A percentile compares a stretch with the other conserved stretches of the same genome.
Conservation (phyloP, 2,329 filamentous ascomycete species). For the Phialophora verrucosa region DNA sequence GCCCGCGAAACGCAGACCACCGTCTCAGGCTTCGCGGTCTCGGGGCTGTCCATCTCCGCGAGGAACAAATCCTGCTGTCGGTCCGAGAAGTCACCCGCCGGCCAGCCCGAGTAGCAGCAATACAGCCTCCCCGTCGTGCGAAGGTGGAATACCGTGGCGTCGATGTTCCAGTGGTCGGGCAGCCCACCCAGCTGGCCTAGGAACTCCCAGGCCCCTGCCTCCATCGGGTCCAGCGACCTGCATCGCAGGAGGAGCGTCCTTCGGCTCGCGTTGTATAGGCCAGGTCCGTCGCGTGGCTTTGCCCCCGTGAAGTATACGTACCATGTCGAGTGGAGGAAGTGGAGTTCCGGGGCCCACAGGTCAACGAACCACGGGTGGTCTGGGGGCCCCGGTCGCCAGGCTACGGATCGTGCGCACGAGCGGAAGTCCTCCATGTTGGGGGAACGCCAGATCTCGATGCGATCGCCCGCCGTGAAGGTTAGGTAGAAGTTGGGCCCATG, state of each 20-base stretch:
- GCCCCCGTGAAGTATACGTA: slow-evolving; percentile 56
- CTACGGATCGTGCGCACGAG: slow-evolving; percentile 37
- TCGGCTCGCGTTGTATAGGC: slow-evolving; percentile 34
- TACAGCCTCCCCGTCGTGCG: slow-evolving; percentile 21
- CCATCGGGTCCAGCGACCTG: slow-evolving; percentile 33
- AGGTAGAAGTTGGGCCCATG: slow-evolving; percentile 42
- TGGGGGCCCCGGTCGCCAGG: slow-evolving; percentile 48
- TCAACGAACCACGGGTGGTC: slow-evolving; percentile 51
- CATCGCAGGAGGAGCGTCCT: slow-evolving; percentile 35
- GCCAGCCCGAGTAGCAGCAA: slow-evolving; percentile 39
- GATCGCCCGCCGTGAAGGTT: slow-evolving; percentile 45
- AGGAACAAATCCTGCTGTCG: slow-evolving; percentile 39
- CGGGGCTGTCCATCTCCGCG: slow-evolving; percentile 29
- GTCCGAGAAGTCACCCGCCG: slow-evolving; percentile 36
- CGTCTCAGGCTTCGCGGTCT: slow-evolving; percentile 26
- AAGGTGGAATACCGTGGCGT: slow-evolving; percentile 36
- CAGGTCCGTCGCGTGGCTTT: slow-evolving; percentile 23
- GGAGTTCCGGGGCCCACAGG: slow-evolving; percentile 64
- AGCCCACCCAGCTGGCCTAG: slow-evolving; percentile 36
- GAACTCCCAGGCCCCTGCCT: slow-evolving; percentile 33
- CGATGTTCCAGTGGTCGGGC: slow-evolving; percentile 39
- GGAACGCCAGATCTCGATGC: slow-evolving; percentile 47
- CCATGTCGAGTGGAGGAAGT: slow-evolving; percentile 55
- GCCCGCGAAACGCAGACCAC: slow-evolving; percentile 33
- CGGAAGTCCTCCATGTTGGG: slow-evolving; percentile 43